A percentile compares a stretch with the other conserved stretches of the same genome.
These are phyloP conservation scores for Plenodomus tracheiphilus DNA, from an alignment of 2,329 filamentous ascomycete genomes.

Conservation along the genomic window DNA sequence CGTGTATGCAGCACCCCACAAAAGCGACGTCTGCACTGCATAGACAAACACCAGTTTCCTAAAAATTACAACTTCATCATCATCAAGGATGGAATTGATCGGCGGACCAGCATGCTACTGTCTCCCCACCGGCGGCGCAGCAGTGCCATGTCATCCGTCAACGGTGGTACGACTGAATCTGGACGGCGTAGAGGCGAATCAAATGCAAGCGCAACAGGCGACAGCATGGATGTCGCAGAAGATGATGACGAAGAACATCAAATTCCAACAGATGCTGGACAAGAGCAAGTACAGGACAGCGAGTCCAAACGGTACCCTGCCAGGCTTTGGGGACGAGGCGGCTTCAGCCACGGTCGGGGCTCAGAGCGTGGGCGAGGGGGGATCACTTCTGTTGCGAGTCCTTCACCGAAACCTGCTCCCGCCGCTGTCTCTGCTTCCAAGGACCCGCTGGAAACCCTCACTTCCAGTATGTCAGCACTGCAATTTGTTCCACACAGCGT, in stretches of 20 bases:
- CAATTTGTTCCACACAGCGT: constrained; percentile 65
- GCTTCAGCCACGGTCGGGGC: constrained; percentile 29
- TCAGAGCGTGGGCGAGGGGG: constrained; percentile 16
- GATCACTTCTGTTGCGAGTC: not conserved
- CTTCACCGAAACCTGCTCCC: constrained; percentile 4
- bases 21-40: constrained; percentile 84
- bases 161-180: constrained; percentile 3
- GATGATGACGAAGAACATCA: constrained; percentile 14
- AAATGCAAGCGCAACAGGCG: constrained; percentile 17
- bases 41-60: constrained; percentile 93
- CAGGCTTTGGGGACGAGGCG: constrained; percentile 35
- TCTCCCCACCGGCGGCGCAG: constrained; percentile 42
- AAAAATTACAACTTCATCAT: constrained; percentile 60
- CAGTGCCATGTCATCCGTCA: constrained; percentile 25
- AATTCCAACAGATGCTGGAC: not conserved
- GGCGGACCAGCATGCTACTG: constrained; percentile 73
- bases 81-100: constrained; percentile 87
- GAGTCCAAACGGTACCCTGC: constrained; percentile 19
- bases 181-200: constrained; percentile 24
- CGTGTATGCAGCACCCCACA: constrained; percentile 79
- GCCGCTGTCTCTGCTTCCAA: constrained; percentile 33
- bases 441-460: constrained; percentile 64
- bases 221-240: constrained; percentile 28
- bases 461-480: constrained; percentile 70
- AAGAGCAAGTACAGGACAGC: constrained; percentile 13